Conservation (phyloP, 2,329 filamentous ascomycete species). For the Ambrosiella xylebori region DNA sequence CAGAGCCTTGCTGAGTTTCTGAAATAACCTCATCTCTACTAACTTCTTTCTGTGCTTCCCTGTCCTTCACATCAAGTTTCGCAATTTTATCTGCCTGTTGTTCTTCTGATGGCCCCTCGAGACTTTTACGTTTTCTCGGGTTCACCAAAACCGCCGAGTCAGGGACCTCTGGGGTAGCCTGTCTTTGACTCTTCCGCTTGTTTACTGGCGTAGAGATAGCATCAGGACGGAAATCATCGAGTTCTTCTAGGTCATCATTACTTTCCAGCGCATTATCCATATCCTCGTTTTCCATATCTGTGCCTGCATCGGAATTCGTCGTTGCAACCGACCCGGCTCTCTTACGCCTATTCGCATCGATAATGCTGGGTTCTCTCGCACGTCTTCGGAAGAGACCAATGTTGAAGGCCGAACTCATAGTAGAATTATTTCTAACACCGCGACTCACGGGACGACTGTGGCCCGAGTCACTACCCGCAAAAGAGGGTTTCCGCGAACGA, state of each 20-base stretch:
- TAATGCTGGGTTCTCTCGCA: conserved; percentile 42
- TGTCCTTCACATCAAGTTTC: conserved; percentile 19
- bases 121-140: conserved; percentile 37
- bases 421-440: conserved; percentile 27
- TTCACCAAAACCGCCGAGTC: conserved; percentile 1
- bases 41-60: conserved; percentile 10
- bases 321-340: conserved; percentile 14
- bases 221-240: conserved; percentile 40
- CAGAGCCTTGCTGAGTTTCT: conserved; percentile 5
- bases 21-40: conserved; percentile 9
- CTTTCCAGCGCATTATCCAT: conserved; percentile 19
- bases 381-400: conserved; percentile 41
- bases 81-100: conserved; percentile 23
- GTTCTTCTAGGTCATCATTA: conserved; percentile 22
- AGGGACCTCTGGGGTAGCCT: neutral
- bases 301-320: conserved; percentile 14
- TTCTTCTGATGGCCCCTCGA: conserved; percentile 25
- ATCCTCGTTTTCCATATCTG: conserved; percentile 17
- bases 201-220: conserved; percentile 50
- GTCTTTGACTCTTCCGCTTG: conserved; percentile 27
- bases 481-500: conserved; percentile 31
- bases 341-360: conserved; percentile 33
- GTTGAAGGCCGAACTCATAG: conserved; percentile 34
- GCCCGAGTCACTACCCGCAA: conserved; percentile 32
- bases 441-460: conserved; percentile 37